Conservation (phyloP, 768 basidiomycete genomes). For the Tubosaeta brunneosetosa region DNA sequence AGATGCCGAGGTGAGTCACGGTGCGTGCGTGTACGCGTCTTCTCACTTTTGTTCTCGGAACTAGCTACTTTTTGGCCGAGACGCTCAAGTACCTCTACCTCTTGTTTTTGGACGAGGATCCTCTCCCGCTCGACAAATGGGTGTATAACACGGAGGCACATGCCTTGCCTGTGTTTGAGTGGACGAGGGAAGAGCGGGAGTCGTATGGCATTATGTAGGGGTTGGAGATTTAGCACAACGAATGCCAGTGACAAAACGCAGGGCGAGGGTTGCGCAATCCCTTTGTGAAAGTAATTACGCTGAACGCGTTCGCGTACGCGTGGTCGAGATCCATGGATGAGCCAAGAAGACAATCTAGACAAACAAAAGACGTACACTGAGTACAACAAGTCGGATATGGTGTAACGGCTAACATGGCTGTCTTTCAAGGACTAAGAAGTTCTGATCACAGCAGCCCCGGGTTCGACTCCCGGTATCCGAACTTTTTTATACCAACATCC, state of each 20-base stretch:
- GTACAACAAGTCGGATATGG: constrained; percentile 27
- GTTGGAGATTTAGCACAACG: too few species aligned
- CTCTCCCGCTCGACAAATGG: constrained; percentile 48
- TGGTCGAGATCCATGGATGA: too few species aligned
- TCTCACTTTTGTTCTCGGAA: not conserved
- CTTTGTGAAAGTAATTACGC: too few species aligned
- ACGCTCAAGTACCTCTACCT: constrained; percentile 72
- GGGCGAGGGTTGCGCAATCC: too few species aligned
- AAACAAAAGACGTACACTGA: not conserved
- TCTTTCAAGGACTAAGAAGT: constrained; percentile 19
- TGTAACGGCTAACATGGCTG: constrained; percentile 35
- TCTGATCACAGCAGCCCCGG: constrained; percentile 32
- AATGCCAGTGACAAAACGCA: too few species aligned
- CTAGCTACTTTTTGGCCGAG: constrained; percentile 52
- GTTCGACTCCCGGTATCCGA: constrained; percentile 36
- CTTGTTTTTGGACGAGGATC: constrained; percentile 60
- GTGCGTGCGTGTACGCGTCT: not conserved
- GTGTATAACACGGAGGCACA: constrained; percentile 73
- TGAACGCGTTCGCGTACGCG: too few species aligned
- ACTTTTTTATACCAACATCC: constrained; percentile 10
- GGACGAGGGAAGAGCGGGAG: constrained; percentile 51
- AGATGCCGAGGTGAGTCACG: constrained; percentile 64
- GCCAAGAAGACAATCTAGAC: not conserved
- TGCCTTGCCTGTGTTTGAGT: constrained; percentile 65
- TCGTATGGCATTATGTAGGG: constrained; percentile 30